phyloP scores from a whole-genome alignment of 2,329 filamentous ascomycete genomes.

The Triangularia setosa region DNA sequence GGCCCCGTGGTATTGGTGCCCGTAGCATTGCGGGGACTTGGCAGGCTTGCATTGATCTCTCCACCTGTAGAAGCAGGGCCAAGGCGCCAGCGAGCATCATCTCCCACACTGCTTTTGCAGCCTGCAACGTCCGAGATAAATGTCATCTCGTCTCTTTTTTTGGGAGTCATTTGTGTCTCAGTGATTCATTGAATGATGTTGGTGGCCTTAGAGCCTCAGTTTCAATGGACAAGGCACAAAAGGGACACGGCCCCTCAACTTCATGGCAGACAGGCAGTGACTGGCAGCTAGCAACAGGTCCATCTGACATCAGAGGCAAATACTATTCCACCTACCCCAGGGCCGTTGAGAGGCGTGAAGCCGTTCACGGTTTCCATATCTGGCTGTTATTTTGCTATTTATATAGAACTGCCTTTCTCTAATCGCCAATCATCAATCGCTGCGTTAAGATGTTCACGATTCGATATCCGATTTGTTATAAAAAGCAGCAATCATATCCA shows the following conservation, averaged over 20 bases:
- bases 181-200: background rate
- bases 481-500: background rate
- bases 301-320: background rate
- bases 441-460: background rate
- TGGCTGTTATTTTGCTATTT: background rate
- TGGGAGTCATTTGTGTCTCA: background rate
- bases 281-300: background rate
- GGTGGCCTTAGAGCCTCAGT: background rate
- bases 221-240: too few relatives aligned
- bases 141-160: background rate
- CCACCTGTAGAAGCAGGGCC: slow-evolving; percentile 11
- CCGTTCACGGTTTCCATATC: background rate
- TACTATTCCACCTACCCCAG: background rate
- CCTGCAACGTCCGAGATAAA: background rate
- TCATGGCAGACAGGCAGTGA: background rate
- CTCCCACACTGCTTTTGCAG: slow-evolving; percentile 8
- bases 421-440: background rate
- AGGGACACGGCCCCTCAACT: background rate
- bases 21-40: background rate
- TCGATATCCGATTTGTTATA: background rate
- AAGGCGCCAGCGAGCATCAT: slow-evolving; percentile 4
- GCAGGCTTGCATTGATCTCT: slow-evolving; percentile 3
- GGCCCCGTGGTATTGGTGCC: too few relatives aligned
- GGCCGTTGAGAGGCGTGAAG: background rate
- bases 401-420: background rate